Evolutionary conservation across 1,284 basidiomycete genomes (phyloP), one percentile per base, ranked within the genome.

Genomic region (Trametes sp.): DNA sequence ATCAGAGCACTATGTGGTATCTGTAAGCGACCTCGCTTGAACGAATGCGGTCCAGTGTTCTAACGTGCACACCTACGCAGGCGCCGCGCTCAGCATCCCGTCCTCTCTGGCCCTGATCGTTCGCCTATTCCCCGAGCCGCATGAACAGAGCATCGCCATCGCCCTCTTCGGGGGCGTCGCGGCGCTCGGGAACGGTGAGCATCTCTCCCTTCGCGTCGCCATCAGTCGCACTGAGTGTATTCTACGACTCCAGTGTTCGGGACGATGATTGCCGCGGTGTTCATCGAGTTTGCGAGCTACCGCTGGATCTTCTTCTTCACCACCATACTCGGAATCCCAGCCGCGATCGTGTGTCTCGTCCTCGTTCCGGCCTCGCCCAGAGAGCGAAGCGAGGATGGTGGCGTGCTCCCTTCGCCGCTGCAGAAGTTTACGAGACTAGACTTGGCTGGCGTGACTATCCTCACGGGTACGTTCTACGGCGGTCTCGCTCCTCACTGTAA

Each of bases 101-200:
- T 78, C 80, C 1, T 75, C 80, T 0, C 69, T 79, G 35, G 67
- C 75, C n/a, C 69, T 82, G 31, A 74, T 81, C 33, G 73, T 80
- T n/a, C 67, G 73, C 21, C 64, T 80, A 55, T 81, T 75, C 69
- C 75, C 78, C 6, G 73, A 78, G 16, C 75, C 75, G 4, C 49
- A 58, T 8, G 74, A 74, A 36, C 78, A 81, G 67, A 69, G 75
- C 13, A 69, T 72, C 11, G 80, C 79, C 2, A 70, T 82, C 28
- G 75, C 70, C 2, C 60, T 74, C 0, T 81, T 79, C 61, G 75
- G 73, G 8, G 74, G 71, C 19, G 69, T 67, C 42, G 79, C 72
- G 10, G 78, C 73, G 11, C 64, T 80, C 23, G 80, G 79, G 13
- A 80, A 76, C 62, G 74, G 78, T 79, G 33, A 9, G 70, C 59